Conservation (phyloP, 2,329 filamentous ascomycete genomes). For the Colletotrichum incanum region DNA sequence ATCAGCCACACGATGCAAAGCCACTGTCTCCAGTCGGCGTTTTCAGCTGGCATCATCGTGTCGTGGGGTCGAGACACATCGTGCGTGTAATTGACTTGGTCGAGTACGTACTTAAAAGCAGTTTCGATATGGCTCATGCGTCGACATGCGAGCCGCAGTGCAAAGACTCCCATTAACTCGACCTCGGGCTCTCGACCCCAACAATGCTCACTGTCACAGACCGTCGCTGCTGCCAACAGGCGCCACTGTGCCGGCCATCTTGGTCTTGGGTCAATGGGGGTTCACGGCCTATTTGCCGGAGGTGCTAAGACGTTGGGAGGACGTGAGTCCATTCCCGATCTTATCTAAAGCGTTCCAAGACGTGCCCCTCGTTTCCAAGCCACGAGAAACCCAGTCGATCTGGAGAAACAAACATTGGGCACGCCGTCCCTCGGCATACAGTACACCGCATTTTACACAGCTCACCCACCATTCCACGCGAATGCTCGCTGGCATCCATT, state of each 20-base stretch:
- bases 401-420: background rate
- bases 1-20: conserved; percentile 28
- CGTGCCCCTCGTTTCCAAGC: conserved; percentile 18
- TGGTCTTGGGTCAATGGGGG: conserved; percentile 6
- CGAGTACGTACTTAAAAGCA: conserved; percentile 10
- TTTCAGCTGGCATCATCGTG: background rate
- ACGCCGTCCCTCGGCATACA: background rate
- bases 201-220: conserved; percentile 38
- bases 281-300: conserved; percentile 24
- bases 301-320: conserved; percentile 23
- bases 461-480: background rate
- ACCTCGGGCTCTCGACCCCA: conserved; percentile 25
- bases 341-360: conserved; percentile 20
- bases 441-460: background rate
- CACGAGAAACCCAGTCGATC: background rate
- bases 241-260: conserved; percentile 26
- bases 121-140: conserved; percentile 11
- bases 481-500: background rate
- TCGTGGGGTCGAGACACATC: conserved; percentile 3
- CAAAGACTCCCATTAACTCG: conserved; percentile 10
- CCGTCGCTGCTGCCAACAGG: conserved; percentile 33
- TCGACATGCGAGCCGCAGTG: conserved; percentile 9
- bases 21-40: background rate
- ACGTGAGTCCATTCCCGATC: conserved; percentile 1
- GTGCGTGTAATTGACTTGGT: conserved; percentile 4